These are phyloP conservation scores for Bipolaris victoriae DNA, from an alignment of 2,329 filamentous ascomycete species.

Conservation along the genomic window DNA sequence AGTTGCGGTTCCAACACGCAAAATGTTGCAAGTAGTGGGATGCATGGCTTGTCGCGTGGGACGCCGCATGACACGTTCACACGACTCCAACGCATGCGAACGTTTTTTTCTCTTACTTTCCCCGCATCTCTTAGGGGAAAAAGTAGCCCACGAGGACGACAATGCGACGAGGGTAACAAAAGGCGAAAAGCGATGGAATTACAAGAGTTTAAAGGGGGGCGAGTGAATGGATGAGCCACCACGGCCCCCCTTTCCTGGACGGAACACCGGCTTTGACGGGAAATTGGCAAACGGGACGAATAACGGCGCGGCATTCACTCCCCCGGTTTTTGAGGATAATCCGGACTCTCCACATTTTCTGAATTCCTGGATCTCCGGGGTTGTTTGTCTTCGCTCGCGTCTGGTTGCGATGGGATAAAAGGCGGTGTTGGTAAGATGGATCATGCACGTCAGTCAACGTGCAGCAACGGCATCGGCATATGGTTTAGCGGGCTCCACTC, in stretches of 20 bases:
- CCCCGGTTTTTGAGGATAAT: neutral
- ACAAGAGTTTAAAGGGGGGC: neutral
- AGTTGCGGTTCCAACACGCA: conserved; percentile 8
- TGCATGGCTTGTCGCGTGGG: neutral
- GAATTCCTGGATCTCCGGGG: neutral
- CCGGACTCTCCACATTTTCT: neutral
- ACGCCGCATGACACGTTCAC: neutral
- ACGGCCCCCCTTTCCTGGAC: conserved; percentile 16
- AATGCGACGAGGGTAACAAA: neutral
- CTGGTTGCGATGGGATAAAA: conserved; percentile 1
- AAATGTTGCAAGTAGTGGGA: conserved; percentile 1
- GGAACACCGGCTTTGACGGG: conserved; percentile 15
- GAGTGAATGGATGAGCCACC: conserved; percentile 4
- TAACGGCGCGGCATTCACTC: conserved; percentile 6
- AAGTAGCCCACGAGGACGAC: no score
- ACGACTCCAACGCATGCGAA: neutral
- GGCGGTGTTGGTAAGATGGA: conserved; percentile 4
- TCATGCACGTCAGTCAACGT: conserved; percentile 17
- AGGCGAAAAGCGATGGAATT: neutral
- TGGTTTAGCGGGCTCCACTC: conserved; percentile 12
- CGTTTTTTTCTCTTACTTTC: neutral
- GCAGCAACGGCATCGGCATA: conserved; percentile 11
- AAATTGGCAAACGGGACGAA: conserved; percentile 13
- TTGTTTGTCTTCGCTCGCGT: neutral
- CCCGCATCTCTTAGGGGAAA: neutral